These are phyloP conservation scores for Alternaria sp. DNA, from an alignment of 2,329 filamentous ascomycete species.

Conservation along the genomic window DNA sequence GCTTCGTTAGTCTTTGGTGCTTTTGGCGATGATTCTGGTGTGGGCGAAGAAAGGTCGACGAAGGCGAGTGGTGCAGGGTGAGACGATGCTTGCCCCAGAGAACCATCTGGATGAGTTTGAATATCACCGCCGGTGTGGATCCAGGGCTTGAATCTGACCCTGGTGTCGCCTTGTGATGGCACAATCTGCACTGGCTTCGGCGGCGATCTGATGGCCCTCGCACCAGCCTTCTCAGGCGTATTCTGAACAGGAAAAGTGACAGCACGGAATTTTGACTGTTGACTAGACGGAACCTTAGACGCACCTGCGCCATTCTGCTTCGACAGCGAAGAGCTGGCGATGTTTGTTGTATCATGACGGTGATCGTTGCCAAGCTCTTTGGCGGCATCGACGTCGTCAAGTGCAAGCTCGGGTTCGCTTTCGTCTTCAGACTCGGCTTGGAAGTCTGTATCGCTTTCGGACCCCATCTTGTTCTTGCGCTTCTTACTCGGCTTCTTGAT, in stretches of 20 bases:
- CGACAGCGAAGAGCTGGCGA: constrained; percentile 23
- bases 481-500: constrained; percentile 42
- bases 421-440: constrained; percentile 50
- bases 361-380: constrained; percentile 16
- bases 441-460: constrained; percentile 61
- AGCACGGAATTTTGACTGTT: constrained; percentile 12
- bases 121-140: background rate
- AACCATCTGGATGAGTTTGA: background rate
- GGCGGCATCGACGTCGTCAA: constrained; percentile 17
- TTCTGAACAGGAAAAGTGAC: constrained; percentile 9
- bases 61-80: constrained; percentile 1
- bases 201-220: constrained; percentile 1
- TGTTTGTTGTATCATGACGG: constrained; percentile 17
- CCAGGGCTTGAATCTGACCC: background rate
- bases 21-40: constrained; percentile 9
- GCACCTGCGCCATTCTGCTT: constrained; percentile 36
- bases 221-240: constrained; percentile 5
- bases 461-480: constrained; percentile 44
- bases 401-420: constrained; percentile 27
- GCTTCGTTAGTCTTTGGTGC: constrained; percentile 24
- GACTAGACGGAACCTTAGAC: constrained; percentile 21
- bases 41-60: constrained; percentile 1
- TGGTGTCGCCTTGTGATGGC: background rate
- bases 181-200: background rate
- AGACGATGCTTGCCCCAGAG: background rate